These are phyloP conservation scores for Dichotomocladium elegans DNA, from an alignment of 371 early-diverging fungal species.

Conservation along the genomic window DNA sequence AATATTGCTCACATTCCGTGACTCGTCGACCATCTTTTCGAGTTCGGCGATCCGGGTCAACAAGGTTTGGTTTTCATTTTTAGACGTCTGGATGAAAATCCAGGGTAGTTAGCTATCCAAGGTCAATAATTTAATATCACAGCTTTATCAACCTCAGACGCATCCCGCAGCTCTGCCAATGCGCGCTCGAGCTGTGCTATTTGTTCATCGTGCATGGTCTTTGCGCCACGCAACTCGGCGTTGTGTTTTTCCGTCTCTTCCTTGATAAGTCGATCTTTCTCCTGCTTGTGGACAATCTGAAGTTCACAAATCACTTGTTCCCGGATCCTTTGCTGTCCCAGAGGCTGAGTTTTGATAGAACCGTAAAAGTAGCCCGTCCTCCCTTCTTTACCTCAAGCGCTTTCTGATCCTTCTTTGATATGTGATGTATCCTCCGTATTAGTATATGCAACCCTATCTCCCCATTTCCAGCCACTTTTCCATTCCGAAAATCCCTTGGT, in stretches of 20 bases:
- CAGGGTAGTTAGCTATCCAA: too few relatives aligned
- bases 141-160: too few relatives aligned
- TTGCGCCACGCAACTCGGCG: conserved; percentile 2
- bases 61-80: too few relatives aligned
- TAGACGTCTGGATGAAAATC: too few relatives aligned
- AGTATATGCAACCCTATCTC: too few relatives aligned
- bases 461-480: too few relatives aligned
- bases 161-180: not conserved
- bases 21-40: conserved; percentile 14
- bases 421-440: not conserved
- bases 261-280: conserved; percentile 5
- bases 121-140: too few relatives aligned
- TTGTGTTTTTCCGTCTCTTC: conserved; percentile 7
- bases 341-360: too few relatives aligned
- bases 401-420: conserved; percentile 2
- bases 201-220: conserved; percentile 3
- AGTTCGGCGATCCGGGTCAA: conserved; percentile 10
- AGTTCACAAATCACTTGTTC: conserved; percentile 5
- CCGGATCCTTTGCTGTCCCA: too few relatives aligned
- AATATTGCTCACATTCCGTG: conserved; percentile 18
- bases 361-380: too few relatives aligned
- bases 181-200: not conserved
- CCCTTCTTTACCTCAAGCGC: not conserved
- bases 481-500: too few relatives aligned
- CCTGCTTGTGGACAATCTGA: not conserved